Conservation (phyloP, 345 rosid genomes). For the Excoecaria agallocha region DNA sequence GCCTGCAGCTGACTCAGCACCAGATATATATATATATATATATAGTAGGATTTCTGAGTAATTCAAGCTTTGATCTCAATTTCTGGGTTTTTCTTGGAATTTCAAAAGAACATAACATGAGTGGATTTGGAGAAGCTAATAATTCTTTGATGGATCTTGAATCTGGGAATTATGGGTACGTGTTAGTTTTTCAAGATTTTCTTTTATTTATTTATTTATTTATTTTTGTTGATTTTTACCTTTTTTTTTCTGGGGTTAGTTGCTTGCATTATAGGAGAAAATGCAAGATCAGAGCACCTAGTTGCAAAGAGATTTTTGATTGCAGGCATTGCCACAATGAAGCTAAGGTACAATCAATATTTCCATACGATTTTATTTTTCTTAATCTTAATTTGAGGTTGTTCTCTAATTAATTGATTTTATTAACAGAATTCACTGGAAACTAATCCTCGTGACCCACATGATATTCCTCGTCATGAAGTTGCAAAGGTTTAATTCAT, state of each 20-base stretch:
- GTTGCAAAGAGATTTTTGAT: slow-evolving; percentile 73
- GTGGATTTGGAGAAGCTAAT: slow-evolving; percentile 15
- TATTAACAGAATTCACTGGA: slow-evolving; percentile 55
- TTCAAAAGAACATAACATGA: slow-evolving; percentile 15
- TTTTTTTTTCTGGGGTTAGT: slow-evolving; percentile 29
- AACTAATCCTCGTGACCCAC: slow-evolving; percentile 46
- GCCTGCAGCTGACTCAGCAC: background rate
- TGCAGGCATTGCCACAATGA: slow-evolving; percentile 97
- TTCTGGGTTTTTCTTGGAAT: background rate
- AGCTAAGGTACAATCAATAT: slow-evolving; percentile 56
- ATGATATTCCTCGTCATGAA: slow-evolving; percentile 78
- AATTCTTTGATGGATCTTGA: slow-evolving; percentile 38
- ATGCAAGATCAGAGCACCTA: slow-evolving; percentile 82
- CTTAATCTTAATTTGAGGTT: background rate
- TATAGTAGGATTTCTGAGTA: background rate
- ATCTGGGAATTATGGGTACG: slow-evolving; percentile 69
- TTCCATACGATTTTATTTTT: background rate
- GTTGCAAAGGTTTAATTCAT: slow-evolving; percentile 48
- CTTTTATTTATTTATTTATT: too few relatives aligned
- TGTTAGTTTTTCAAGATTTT: background rate
- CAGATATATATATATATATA: background rate
- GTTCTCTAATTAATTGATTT: background rate
- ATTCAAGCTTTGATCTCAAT: background rate
- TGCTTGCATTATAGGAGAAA: slow-evolving; percentile 81
- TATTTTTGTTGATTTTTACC: background rate